These are phyloP conservation scores for Marasmius sp. DNA, from an alignment of 1,284 basidiomycete species.

Conservation along the genomic window DNA sequence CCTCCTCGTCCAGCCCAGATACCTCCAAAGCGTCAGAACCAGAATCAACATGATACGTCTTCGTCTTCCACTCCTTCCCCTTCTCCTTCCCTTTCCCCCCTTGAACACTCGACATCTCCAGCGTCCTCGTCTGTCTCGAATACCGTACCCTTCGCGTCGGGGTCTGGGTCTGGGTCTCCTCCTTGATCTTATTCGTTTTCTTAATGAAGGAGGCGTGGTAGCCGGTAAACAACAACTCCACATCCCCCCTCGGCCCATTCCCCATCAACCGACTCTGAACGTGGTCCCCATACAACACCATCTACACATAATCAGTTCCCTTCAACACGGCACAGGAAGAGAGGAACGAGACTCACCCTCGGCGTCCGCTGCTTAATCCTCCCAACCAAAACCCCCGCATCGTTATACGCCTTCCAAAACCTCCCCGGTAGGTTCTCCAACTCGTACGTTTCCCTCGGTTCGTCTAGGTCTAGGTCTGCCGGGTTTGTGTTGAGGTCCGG, in stretches of 20 bases:
- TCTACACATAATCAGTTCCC: slow-evolving; percentile 26
- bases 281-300: slow-evolving; percentile 40
- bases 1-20: slow-evolving; percentile 29
- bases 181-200: slow-evolving; percentile 40
- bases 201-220: no score
- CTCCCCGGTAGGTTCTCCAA: slow-evolving; percentile 35
- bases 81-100: no score
- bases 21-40: slow-evolving; percentile 9
- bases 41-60: slow-evolving; percentile 27
- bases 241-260: slow-evolving; percentile 49
- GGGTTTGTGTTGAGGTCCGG: slow-evolving; percentile 50
- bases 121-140: slow-evolving; percentile 33
- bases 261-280: slow-evolving; percentile 54
- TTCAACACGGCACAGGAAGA: background rate
- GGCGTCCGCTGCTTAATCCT: slow-evolving; percentile 53
- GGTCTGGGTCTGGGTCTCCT: no score
- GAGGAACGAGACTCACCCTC: slow-evolving; percentile 33
- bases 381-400: slow-evolving; percentile 42
- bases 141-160: slow-evolving; percentile 43
- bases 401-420: slow-evolving; percentile 47
- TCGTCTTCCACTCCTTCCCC: slow-evolving; percentile 45
- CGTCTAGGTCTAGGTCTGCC: no score
- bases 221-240: slow-evolving; percentile 42
- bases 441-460: slow-evolving; percentile 36
- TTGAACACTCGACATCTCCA: slow-evolving; percentile 41